Base-by-base conservation (phyloP, 2,329 filamentous ascomycete species). In the Triangularia verruculosa region DNA sequence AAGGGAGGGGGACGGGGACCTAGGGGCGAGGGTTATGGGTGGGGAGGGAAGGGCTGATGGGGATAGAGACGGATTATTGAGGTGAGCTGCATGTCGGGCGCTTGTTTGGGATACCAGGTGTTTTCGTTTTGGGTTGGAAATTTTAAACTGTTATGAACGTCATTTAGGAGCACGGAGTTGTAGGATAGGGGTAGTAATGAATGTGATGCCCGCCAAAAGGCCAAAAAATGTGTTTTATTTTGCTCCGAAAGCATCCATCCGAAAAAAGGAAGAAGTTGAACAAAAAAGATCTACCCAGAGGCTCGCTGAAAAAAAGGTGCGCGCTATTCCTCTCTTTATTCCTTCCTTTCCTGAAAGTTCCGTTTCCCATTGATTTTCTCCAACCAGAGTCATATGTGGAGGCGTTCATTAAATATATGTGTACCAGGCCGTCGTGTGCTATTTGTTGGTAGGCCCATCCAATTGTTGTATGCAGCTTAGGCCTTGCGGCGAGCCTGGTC, bases 401-500 rank as follows among this genome's bases (percentile, higher is more conserved):
- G n/a, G 15, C 25, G 30, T 20, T 34, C 28, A 57, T 54, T 25
- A 54, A 30, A 32, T 56, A 56, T 57, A 22, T 43, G n/a, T 4
- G 28, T 22, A 13, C 55, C 24, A 8, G n/a, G n/a, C 17, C 20
- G 28, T 57, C 17, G 11, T 20, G 17, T 34, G 55, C n/a, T 57
- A 13, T 57, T 3, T 20, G 54, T 34, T 24, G 28, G 30, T 30
- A 32, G 30, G 28, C 30, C 28, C 55, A 27, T 39, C 17, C 8
- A 20, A 12, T 47, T 47, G 3, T 43, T 12, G 13, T 20, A 47
- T n/a, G 39, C 30, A 27, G 8, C 32, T 47, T 43, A 39, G 56
- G 7, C 28, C 57, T 22, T 59, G 22, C 20, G 30, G 22, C 20
- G 30, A 7, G 34, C 34, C 56, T 78, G 74, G 74, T 79, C 74